Conservation (phyloP, 2,329 filamentous ascomycete species). For the Madurella fahalii region DNA sequence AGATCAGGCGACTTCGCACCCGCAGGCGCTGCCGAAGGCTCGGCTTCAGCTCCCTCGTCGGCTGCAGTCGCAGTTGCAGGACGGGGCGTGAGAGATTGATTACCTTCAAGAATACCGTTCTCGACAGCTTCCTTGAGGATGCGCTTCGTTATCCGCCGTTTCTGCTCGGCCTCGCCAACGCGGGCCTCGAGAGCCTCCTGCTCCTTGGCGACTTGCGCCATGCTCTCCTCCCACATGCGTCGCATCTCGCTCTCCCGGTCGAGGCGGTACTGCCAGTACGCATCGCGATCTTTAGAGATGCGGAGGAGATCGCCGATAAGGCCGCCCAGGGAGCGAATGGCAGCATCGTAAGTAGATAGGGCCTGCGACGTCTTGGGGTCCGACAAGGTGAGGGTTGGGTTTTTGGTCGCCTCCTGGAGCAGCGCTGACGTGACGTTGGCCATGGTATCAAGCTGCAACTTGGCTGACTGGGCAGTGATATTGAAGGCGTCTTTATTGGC, state of each 20-base stretch:
- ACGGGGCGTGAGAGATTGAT: conserved; percentile 32
- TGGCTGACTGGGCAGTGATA: conserved; percentile 93
- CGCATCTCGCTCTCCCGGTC: conserved; percentile 89
- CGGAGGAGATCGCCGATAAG: conserved; percentile 83
- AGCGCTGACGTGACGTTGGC: conserved; percentile 81
- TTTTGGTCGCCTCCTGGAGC: conserved; percentile 64
- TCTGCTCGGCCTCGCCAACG: conserved; percentile 85
- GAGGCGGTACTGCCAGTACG: conserved; percentile 93
- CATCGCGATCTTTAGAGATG: conserved; percentile 89
- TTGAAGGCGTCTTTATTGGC: conserved; percentile 90
- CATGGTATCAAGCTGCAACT: conserved; percentile 86
- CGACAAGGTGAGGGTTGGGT: conserved; percentile 67
- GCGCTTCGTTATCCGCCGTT: conserved; percentile 83
- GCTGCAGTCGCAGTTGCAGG: conserved; percentile 34
- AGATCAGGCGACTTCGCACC: conserved; percentile 40
- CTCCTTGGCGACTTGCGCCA: conserved; percentile 92
- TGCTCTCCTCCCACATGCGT: conserved; percentile 97
- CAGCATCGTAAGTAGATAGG: conserved; percentile 79
- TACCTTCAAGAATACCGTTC: conserved; percentile 37
- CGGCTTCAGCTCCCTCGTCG: conserved; percentile 27
- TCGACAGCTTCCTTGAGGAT: conserved; percentile 83
- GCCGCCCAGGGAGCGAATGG: conserved; percentile 80
- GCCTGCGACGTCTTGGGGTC: conserved; percentile 75
- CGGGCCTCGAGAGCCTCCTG: conserved; percentile 86
- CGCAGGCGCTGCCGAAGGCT: conserved; percentile 20